Evolutionary conservation across 1,139 yeast species (phyloP), one percentile per base, ranked within the genome.

Genomic region (Arxiozyma bovina): DNA sequence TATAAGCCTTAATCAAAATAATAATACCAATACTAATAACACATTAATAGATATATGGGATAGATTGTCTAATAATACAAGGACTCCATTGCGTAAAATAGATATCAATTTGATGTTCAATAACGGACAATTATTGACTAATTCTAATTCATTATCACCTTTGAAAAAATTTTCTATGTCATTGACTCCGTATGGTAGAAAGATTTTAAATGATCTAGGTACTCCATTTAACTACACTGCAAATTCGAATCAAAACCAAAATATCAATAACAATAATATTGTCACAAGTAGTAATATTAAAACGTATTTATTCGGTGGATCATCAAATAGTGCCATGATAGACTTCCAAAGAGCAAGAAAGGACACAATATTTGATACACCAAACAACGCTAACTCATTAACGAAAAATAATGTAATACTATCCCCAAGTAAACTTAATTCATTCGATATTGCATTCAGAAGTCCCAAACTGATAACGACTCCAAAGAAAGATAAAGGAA

Each of bases 321-420:
- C 66, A 3, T 61, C 69, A 30, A 66, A 67, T 55, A 65, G 68
- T 53, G 70, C 71, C 15, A 56, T 68, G 43, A 67, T 65, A 9
- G 71, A 68, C 54, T 68, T 67, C 50, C 70, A 66, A 54, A 62
- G 60, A 44, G 70, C 70, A 9, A 61, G 69, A 47, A 67, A 66
- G 52, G 66, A 65, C 53, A 56, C 53, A 2, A 55, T 54, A 52
- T 34, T 46, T 12, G 45, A 42, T 46, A 34, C 49, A 15, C 53
- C 57, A 15, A 27, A 50, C 23, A 42, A 47, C 23, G 38, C 18
- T 22, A 30, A 30, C 15, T 45, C 17, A 5, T 8, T 18, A 8
- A 45, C 18, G 48, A 45, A 45, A 30, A 45, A 27, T 18, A 45
- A 18, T 45, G n/a, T 25, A 11, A 18, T 38, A 23, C 9, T 45